Base-by-base conservation (phyloP, 2,329 filamentous ascomycete species). In the Plectosphaerella sp. region DNA sequence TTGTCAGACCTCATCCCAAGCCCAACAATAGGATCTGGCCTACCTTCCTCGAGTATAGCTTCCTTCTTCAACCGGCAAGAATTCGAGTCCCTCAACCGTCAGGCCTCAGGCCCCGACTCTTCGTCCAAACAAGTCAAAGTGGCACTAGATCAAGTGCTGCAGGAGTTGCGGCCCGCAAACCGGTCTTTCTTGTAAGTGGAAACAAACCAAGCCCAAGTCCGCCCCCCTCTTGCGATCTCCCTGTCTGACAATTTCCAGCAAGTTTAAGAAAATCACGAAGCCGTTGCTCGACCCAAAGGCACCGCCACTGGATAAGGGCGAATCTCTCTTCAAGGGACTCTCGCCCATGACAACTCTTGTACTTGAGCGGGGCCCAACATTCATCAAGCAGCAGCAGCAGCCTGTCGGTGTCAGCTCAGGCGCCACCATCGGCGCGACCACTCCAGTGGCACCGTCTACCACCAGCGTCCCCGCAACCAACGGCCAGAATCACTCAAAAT, bases 71-170 rank as follows among this genome's bases (percentile, higher is more conserved):
- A 73, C 45, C 67, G 74, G 57, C 64, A 77, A 58, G 74, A 81
- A 58, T 77, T 92, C 59, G 83, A 87, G 58, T 79, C 79, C 45
- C 72, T 97, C 47, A 91, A 94, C 63, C 75, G 77, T 57, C 89
- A 93, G 65, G 84, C 86, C 54, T 71, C 75, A 41, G 79, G 74
- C 55, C 71, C 81, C 22, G 73, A 77, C 47, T 77, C 80, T 43
- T 77, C 78, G 28, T 86, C 88, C 18, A 80, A 82, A 63, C 81
- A 83, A 57, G 73, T 92, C 46, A 86, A 89, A 59, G 83, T 86
- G 59, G 87, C 85, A 11, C 76, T 92, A 45, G 80, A 87, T 60
- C 86, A 93, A 65, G 76, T 97, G 28, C 82, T 89, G 52, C 83
- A 86, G 57, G 79, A 96, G 41, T 69, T 97, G 52, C 84, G 85